phyloP scores from a whole-genome alignment of 1,139 yeast species.

The Suhomyces taliae region DNA sequence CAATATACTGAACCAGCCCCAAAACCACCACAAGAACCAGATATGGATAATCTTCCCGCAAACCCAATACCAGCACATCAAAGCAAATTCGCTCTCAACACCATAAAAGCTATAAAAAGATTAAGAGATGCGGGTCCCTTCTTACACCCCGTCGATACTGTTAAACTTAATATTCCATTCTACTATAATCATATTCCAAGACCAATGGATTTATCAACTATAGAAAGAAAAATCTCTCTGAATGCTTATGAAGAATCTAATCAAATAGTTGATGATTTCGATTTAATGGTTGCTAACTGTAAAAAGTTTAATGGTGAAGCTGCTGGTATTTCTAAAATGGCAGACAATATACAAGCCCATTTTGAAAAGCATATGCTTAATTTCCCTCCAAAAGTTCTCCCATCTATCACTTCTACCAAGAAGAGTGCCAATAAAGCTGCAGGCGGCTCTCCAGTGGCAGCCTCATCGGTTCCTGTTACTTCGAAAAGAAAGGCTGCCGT shows the following conservation, averaged over 20 bases:
- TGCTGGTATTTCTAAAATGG: slow-evolving; percentile 88
- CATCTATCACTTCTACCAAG: slow-evolving; percentile 22
- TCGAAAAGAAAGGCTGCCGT: slow-evolving; percentile 59
- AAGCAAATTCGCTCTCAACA: slow-evolving; percentile 63
- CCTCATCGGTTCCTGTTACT: slow-evolving; percentile 38
- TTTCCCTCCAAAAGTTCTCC: slow-evolving; percentile 78
- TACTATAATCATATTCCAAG: slow-evolving; percentile 78
- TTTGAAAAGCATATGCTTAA: slow-evolving; percentile 92
- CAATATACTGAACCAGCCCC: slow-evolving; percentile 59
- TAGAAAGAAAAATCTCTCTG: slow-evolving; percentile 71
- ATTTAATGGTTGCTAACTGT: slow-evolving; percentile 83
- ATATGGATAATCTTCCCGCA: slow-evolving; percentile 63
- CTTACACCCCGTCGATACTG: slow-evolving; percentile 83
- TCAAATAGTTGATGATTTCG: slow-evolving; percentile 76
- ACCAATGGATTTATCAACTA: slow-evolving; percentile 94
- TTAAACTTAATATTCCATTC: slow-evolving; percentile 85
- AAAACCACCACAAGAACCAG: slow-evolving; percentile 69
- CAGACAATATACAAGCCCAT: slow-evolving; percentile 81
- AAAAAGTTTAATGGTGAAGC: slow-evolving; percentile 80
- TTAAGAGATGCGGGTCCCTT: slow-evolving; percentile 93
- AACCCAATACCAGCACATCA: slow-evolving; percentile 88
- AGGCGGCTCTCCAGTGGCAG: slow-evolving; percentile 22
- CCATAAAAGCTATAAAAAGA: slow-evolving; percentile 79
- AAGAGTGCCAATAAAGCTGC: slow-evolving; percentile 8
- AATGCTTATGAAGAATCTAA: slow-evolving; percentile 72